Evolutionary conservation across 768 basidiomycete species (phyloP), one percentile per base, ranked within the genome.

Genomic region (Macrolepiota fuliginosa): DNA sequence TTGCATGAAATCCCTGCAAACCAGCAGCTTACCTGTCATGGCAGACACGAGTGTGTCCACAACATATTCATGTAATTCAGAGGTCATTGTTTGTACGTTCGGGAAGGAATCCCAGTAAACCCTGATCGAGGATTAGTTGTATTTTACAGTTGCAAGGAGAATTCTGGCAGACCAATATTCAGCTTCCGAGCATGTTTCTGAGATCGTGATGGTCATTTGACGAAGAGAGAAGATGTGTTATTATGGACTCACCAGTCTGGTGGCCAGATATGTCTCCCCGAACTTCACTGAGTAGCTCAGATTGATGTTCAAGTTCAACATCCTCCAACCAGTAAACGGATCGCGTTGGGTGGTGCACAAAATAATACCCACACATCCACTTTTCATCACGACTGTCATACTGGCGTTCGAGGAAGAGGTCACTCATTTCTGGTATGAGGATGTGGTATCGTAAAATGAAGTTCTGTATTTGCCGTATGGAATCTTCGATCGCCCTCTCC

Each of bases 41-140:
- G 42, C 51, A 24, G 25, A 39, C 22, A 13, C 12, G 6, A 60
- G 27, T 13, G 22, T 36, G 13, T 45, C 52, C 17, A 53, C 40
- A 1, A 35, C 52, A 46, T 60, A 60, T 1, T 60, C 51, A 13
- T 54, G 25, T 40, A 40, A 25, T 11, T 60, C 42, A 7, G 58
- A 27, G 1, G 51, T 60, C 6, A 53, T 19, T 22, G 17, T 15
- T 15, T 60, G 58, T 17, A 54, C 3, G 11, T 32, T 46, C 10
- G 58, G 58, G 7, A 60, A 60, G n/a, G 27, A 19, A 17, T 53
- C 58, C 58, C 58, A 60, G 15, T 60, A 53, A 7, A n/a, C 22
- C 58, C 58, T 60, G 17, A 13, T 17, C 15, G 40, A n/a, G n/a
- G 11, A 3, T 29, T 19, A 42, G 3, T 22, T 35, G 7, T 9